Conservation (phyloP, 441 rosid species). For the Populus trichocarpa region DNA sequence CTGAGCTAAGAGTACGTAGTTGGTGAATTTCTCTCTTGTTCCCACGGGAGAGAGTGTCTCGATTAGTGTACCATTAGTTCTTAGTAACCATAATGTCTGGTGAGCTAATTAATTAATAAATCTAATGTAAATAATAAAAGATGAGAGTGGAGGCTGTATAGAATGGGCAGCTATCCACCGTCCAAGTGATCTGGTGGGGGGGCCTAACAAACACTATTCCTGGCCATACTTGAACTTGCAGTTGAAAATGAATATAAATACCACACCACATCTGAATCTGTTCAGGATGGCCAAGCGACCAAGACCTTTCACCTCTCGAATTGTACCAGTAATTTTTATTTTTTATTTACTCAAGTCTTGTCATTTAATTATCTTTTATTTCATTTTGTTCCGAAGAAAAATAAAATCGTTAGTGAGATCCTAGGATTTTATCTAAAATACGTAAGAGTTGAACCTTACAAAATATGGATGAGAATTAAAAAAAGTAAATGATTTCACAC, state of each 20-base stretch:
- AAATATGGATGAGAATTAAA: not conserved
- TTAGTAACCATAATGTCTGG: conserved; percentile 10
- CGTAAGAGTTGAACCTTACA: not conserved
- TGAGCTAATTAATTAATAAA: not conserved
- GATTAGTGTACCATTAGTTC: conserved; percentile 10
- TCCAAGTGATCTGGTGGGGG: too few relatives aligned
- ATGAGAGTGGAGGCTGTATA: not conserved
- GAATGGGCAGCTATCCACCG: not conserved
- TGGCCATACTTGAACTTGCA: not conserved
- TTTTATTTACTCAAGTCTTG: not conserved
- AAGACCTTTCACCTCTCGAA: not conserved
- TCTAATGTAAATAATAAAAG: not conserved
- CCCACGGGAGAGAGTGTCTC: conserved; percentile 22
- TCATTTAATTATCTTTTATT: not conserved
- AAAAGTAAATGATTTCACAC: too few relatives aligned
- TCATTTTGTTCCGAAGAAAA: not conserved
- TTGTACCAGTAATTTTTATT: not conserved
- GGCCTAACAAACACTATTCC: not conserved
- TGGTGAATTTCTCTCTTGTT: conserved; percentile 27
- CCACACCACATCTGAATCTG: not conserved
- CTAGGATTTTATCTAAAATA: too few relatives aligned
- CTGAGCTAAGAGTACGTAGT: conserved; percentile 15
- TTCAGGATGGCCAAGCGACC: not conserved
- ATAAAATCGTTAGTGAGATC: too few relatives aligned
- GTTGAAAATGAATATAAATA: not conserved